Conservation (phyloP, 2,329 filamentous ascomycete species). For the Gaeumannomyces tritici region DNA sequence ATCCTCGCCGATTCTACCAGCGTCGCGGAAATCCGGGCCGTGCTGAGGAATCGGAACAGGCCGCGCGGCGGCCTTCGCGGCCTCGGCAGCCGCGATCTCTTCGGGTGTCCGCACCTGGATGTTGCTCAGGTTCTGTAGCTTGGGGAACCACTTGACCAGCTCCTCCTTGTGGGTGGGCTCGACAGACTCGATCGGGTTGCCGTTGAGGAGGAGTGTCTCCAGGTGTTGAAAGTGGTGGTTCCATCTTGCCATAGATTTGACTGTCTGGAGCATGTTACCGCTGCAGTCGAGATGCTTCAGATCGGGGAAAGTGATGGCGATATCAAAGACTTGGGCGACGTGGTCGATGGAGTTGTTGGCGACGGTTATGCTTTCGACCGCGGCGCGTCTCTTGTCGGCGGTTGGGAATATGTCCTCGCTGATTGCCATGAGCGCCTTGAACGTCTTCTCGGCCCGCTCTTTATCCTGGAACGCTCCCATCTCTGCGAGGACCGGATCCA, state of each 20-base stretch:
- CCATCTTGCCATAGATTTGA: conserved; percentile 65
- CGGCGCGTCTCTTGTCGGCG: conserved; percentile 61
- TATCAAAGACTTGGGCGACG: conserved; percentile 60
- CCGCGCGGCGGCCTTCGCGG: conserved; percentile 34
- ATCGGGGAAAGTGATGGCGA: conserved; percentile 74
- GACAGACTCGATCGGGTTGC: conserved; percentile 61
- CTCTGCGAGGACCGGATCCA: conserved; percentile 60
- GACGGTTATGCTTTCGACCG: conserved; percentile 73
- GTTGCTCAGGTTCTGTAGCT: conserved; percentile 67
- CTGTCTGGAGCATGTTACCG: conserved; percentile 64
- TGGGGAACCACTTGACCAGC: conserved; percentile 74
- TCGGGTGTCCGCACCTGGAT: conserved; percentile 63
- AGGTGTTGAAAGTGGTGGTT: conserved; percentile 68
- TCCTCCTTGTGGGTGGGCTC: conserved; percentile 55
- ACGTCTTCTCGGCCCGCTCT: conserved; percentile 73
- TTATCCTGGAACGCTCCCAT: conserved; percentile 68
- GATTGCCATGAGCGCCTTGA: conserved; percentile 82
- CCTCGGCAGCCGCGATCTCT: conserved; percentile 48
- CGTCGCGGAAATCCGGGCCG: conserved; percentile 63
- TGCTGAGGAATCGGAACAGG: conserved; percentile 51
- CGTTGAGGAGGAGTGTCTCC: conserved; percentile 69
- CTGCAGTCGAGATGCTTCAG: conserved; percentile 85
- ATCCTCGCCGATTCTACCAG: conserved; percentile 61
- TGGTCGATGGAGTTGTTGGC: conserved; percentile 70
- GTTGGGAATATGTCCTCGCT: conserved; percentile 71